Base-by-base conservation (phyloP, 2,329 filamentous ascomycete species). In the Bipolaris bicolor region DNA sequence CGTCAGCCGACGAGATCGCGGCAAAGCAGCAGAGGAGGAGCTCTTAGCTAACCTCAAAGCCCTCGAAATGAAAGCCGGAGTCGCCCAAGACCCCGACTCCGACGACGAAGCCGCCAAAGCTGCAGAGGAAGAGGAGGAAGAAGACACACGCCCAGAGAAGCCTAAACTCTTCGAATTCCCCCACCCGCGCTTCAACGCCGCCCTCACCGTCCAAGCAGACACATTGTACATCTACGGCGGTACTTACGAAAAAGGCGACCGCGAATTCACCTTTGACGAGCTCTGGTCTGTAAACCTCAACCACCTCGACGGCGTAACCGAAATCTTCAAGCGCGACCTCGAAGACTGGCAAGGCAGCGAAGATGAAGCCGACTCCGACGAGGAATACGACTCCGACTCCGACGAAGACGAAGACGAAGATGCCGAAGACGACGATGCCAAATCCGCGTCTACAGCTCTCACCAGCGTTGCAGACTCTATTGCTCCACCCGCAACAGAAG, bases 231-330 rank as follows among this genome's bases (percentile, higher is more conserved):
- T 98, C 52, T 98, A 96, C 70, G 93, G 95, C 29, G 95, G 95
- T 16, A 99, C 94, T 0, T 97, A 90, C 69, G 95, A 99, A 73
- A 95, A 96, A 73, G 94, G 91, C 16, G 95, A 99, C 69, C 86
- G 91, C 20, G 95, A 99, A 76, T 97, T 90, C 70, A 98, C 93
- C 0, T 97, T 98, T 76, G 93, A 97, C 67, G 95, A 99, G 69
- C 82, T 99, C 77, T 96, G 96, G 78, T 89, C 92, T 2, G 88
- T 98, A 58, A 92, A 99, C 70, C 82, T 99, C n/a, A 93, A 90
- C 58, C 97, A 97, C 77, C 83, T 99, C 59, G 92, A 98, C 66
- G 95, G 95, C 3, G 94, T 95, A 63, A 94, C 92, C 74, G 90
- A 97, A 77, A 86, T 98, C 46, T 98, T 94, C 80, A 90, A 84